Conservation (phyloP, 2,329 filamentous ascomycete species). For the Aureobasidium vineae region DNA sequence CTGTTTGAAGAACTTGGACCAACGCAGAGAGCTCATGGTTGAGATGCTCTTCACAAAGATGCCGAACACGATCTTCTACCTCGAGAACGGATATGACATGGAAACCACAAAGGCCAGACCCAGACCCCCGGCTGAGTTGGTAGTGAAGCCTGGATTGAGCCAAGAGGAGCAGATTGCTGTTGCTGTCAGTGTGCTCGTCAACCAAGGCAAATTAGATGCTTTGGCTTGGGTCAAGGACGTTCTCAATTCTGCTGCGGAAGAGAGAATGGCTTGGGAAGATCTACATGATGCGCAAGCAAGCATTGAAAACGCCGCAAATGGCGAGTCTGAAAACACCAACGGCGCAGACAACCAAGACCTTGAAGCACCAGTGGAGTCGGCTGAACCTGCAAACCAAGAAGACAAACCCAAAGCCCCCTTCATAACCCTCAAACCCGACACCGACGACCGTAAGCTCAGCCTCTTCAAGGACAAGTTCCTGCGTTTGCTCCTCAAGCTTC, state of each 20-base stretch:
- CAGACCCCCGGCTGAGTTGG: constrained; percentile 73
- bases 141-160: constrained; percentile 71
- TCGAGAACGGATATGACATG: constrained; percentile 87
- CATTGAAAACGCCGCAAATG: constrained; percentile 31
- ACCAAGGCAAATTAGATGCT: constrained; percentile 72
- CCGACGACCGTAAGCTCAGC: constrained; percentile 64
- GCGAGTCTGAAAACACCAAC: constrained; percentile 6
- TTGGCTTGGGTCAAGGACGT: constrained; percentile 79
- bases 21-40: constrained; percentile 74
- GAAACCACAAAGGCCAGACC: constrained; percentile 66
- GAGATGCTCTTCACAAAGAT: constrained; percentile 97
- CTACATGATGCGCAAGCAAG: constrained; percentile 60
- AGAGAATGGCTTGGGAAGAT: constrained; percentile 75
- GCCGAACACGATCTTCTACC: constrained; percentile 74
- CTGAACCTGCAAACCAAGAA: constrained; percentile 25
- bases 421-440: constrained; percentile 61
- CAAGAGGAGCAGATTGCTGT: constrained; percentile 68
- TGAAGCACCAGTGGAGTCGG: background rate
- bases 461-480: constrained; percentile 90
- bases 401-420: constrained; percentile 47
- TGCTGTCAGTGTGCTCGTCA: constrained; percentile 73
- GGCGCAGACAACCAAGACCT: background rate
- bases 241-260: constrained; percentile 64
- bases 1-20: constrained; percentile 78
- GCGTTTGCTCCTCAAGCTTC: constrained; percentile 75